phyloP scores from a whole-genome alignment of 2,329 filamentous ascomycete species.

The Microthyrium microscopicum region DNA sequence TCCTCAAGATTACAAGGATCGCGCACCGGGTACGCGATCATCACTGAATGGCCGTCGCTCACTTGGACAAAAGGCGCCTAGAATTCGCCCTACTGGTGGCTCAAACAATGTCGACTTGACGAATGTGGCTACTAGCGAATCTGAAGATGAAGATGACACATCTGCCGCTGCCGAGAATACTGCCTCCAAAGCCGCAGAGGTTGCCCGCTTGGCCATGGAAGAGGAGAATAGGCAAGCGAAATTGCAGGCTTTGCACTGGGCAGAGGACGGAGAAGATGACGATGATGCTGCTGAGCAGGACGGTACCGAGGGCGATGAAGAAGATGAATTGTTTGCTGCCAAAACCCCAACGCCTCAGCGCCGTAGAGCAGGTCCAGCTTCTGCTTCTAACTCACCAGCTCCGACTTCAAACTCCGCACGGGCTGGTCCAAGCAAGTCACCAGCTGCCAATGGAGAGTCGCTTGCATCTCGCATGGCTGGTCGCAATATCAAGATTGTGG shows the following conservation, averaged over 20 bases:
- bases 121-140: too few relatives aligned
- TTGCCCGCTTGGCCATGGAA: too few relatives aligned
- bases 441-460: neutral
- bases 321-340: constrained; percentile 8
- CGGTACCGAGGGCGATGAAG: constrained; percentile 17
- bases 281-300: constrained; percentile 12
- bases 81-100: constrained; percentile 13
- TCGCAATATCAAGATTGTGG: too few relatives aligned
- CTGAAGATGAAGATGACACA: too few relatives aligned
- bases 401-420: neutral
- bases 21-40: constrained; percentile 15
- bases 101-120: constrained; percentile 2
- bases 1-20: constrained; percentile 24
- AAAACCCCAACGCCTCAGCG: neutral
- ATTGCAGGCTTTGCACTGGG: constrained; percentile 12
- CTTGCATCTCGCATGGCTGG: neutral
- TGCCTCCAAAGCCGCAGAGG: too few relatives aligned
- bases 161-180: too few relatives aligned
- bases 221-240: too few relatives aligned
- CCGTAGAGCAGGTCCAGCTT: neutral
- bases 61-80: constrained; percentile 10
- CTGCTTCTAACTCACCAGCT: neutral
- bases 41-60: constrained; percentile 13
- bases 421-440: neutral
- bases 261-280: constrained; percentile 12